Evolutionary conservation across 2,329 filamentous ascomycete genomes (phyloP).

Genomic region (Xylaria digitata): DNA sequence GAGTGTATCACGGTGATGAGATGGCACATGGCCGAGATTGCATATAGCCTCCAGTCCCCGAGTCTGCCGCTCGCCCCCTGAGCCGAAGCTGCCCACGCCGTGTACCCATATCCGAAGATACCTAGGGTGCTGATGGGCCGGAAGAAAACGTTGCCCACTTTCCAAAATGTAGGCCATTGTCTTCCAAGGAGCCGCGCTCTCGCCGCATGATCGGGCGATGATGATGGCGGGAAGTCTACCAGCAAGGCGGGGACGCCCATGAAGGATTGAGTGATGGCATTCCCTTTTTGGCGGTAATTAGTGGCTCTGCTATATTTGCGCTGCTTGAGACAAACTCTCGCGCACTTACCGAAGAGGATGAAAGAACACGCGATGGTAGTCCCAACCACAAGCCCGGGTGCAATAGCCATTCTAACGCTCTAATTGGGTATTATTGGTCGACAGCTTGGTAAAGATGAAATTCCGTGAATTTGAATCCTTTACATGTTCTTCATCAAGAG

Average conservation of each 20-base stretch:
- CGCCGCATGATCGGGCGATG: slow-evolving; percentile 54
- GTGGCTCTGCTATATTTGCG: background rate
- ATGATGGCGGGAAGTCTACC: slow-evolving; percentile 57
- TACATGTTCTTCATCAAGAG: background rate
- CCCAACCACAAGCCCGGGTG: slow-evolving; percentile 54
- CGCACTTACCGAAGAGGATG: slow-evolving; percentile 57
- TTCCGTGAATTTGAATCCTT: background rate
- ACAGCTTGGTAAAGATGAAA: background rate
- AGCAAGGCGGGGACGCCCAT: slow-evolving; percentile 63
- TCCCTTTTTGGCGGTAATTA: slow-evolving; percentile 51
- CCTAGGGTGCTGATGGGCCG: slow-evolving; percentile 62
- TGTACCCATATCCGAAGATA: slow-evolving; percentile 60
- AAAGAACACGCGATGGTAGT: slow-evolving; percentile 61
- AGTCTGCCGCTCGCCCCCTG: slow-evolving; percentile 37
- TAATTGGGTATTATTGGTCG: background rate
- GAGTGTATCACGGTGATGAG: slow-evolving; percentile 61
- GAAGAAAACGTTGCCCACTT: slow-evolving; percentile 63
- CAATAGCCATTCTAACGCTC: slow-evolving; percentile 14
- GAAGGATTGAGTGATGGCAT: slow-evolving; percentile 64
- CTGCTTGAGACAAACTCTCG: slow-evolving; percentile 2
- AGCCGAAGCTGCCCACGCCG: slow-evolving; percentile 51
- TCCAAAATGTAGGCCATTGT: slow-evolving; percentile 63
- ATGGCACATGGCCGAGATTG: slow-evolving; percentile 57
- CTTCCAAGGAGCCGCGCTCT: slow-evolving; percentile 58
- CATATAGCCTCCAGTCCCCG: slow-evolving; percentile 59